Evolutionary conservation across 1,284 basidiomycete genomes (phyloP).

Genomic region (Melampsora larici-populina): DNA sequence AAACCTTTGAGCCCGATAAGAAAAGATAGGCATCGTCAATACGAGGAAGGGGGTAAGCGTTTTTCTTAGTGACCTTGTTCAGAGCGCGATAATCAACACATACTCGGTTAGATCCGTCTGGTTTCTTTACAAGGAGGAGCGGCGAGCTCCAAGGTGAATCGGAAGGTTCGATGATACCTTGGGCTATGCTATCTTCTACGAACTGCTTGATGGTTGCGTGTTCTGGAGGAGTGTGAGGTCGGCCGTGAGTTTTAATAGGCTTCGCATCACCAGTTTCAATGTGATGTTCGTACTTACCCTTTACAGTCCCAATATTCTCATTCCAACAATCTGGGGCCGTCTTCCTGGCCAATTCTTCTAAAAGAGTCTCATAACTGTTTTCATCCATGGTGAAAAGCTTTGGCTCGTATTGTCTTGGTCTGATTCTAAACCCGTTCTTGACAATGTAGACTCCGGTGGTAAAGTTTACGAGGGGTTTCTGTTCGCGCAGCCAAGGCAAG

Average conservation of each 20-base stretch:
- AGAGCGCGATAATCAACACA: slow-evolving; percentile 19
- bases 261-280: background rate
- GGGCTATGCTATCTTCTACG: background rate
- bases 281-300: background rate
- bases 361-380: background rate
- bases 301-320: background rate
- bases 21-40: too few species aligned
- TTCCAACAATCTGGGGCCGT: background rate
- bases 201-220: slow-evolving; percentile 7
- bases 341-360: background rate
- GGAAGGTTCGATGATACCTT: too few species aligned
- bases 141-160: slow-evolving; percentile 4
- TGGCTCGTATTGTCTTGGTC: background rate
- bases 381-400: background rate
- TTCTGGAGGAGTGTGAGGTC: slow-evolving; percentile 5
- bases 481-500: background rate
- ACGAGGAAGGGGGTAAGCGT: slow-evolving; percentile 3
- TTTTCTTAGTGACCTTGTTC: slow-evolving; percentile 3
- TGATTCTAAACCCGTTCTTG: background rate
- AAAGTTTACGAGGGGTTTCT: too few species aligned
- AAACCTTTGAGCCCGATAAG: background rate
- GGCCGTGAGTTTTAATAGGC: background rate
- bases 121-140: background rate
- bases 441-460: too few species aligned
- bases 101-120: background rate